A percentile compares a stretch with the other conserved stretches of the same genome.
Conservation (phyloP, 2,329 filamentous ascomycete genomes). For the Cercospora sp. region DNA sequence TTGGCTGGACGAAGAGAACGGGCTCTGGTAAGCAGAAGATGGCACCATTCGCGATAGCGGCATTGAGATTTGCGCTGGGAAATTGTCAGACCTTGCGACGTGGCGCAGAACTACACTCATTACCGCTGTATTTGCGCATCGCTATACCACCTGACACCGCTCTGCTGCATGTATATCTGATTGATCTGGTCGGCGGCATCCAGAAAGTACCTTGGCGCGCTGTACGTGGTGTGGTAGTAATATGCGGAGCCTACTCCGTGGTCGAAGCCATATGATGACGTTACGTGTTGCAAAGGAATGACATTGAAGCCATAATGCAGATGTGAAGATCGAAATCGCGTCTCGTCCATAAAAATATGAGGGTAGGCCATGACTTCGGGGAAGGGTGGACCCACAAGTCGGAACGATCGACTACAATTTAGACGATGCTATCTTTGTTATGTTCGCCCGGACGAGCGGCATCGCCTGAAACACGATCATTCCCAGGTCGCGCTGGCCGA, state of each 20-base stretch:
- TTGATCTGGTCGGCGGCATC: neutral
- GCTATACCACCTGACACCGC: neutral
- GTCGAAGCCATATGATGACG: constrained; percentile 13
- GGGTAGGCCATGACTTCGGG: neutral
- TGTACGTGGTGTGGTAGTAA: neutral
- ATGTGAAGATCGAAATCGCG: constrained; percentile 2
- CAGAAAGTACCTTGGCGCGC: neutral
- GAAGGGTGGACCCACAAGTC: neutral
- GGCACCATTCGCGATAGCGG: constrained; percentile 34
- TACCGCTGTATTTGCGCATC: neutral
- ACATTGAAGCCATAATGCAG: constrained; percentile 5
- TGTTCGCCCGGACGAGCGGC: neutral
- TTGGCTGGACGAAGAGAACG: constrained; percentile 36
- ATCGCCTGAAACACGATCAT: neutral
- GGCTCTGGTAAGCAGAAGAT: constrained; percentile 30
- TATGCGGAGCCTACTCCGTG: neutral
- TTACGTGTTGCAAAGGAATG: neutral
- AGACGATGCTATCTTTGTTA: neutral
- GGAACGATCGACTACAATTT: neutral
- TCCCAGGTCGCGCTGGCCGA: neutral
- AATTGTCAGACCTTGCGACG: neutral
- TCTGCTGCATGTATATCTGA: constrained; percentile 7
- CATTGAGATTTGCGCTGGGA: constrained; percentile 28
- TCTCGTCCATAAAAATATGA: constrained; percentile 6
- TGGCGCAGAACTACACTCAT: neutral